A percentile compares a stretch with the other conserved stretches of the same genome.
Evolutionary conservation across 1,139 yeast genomes (phyloP).

Genomic region (Sugiyamaella sp.): DNA sequence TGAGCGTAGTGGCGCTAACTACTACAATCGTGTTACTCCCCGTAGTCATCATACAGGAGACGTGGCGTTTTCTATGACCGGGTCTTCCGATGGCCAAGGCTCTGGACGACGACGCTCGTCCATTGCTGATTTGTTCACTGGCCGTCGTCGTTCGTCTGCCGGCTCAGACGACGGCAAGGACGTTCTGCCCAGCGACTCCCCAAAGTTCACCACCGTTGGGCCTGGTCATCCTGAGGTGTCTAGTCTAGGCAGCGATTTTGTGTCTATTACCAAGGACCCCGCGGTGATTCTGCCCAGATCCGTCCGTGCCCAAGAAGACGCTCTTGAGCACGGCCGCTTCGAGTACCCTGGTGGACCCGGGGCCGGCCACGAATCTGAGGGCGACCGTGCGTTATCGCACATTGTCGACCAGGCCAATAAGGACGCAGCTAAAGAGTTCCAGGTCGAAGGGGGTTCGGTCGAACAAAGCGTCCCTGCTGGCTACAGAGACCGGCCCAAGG

Average conservation of each 20-base stretch:
- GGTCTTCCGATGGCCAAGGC: conserved; percentile 8
- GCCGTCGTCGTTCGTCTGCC: conserved; percentile 9
- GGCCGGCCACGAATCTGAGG: conserved; percentile 4
- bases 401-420: conserved; percentile 11
- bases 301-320: conserved; percentile 11
- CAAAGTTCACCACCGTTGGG: background rate
- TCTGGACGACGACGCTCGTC: conserved; percentile 6
- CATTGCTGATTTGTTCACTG: background rate
- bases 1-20: conserved; percentile 17
- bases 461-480: conserved; percentile 2
- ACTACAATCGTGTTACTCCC: conserved; percentile 11
- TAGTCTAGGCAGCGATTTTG: background rate
- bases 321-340: conserved; percentile 8
- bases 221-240: conserved; percentile 5
- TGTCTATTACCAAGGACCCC: conserved; percentile 14
- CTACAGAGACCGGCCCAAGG: conserved; percentile 3
- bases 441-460: conserved; percentile 3
- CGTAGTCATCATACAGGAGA: conserved; percentile 19
- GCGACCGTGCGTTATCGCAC: conserved; percentile 5
- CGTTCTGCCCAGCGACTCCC: background rate
- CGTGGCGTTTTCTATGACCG: conserved; percentile 17
- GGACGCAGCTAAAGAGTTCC: conserved; percentile 5
- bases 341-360: conserved; percentile 13
- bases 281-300: conserved; percentile 15
- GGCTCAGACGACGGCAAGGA: conserved; percentile 9